A percentile compares a stretch with the other conserved stretches of the same genome.
phyloP scores from a whole-genome alignment of 2,329 filamentous ascomycete species.

The Reticulascus tulasneorum region DNA sequence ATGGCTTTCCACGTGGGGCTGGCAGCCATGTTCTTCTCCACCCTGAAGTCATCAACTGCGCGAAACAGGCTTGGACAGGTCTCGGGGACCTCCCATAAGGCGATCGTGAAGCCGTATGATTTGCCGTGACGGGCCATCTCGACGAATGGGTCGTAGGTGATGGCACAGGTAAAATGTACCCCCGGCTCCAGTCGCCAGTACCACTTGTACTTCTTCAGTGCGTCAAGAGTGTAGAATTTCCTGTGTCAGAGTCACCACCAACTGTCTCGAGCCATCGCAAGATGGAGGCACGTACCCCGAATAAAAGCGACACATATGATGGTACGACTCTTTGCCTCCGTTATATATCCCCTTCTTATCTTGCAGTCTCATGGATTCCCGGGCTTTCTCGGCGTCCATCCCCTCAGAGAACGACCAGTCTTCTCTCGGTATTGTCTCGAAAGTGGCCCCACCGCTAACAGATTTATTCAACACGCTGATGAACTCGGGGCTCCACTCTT shows the following conservation, averaged over 20 bases:
- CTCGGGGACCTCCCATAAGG: conserved; percentile 36
- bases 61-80: conserved; percentile 40
- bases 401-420: conserved; percentile 38
- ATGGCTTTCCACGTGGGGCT: conserved; percentile 36
- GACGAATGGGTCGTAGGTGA: conserved; percentile 44
- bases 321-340: conserved; percentile 33
- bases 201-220: conserved; percentile 38
- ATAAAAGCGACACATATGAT: conserved; percentile 39
- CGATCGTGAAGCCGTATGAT: conserved; percentile 40
- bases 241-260: conserved; percentile 16
- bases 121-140: conserved; percentile 40
- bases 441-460: conserved; percentile 31
- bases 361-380: conserved; percentile 27
- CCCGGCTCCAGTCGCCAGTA: conserved; percentile 44
- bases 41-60: conserved; percentile 36
- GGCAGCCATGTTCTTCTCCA: conserved; percentile 26
- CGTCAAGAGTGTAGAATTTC: conserved; percentile 39
- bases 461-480: conserved; percentile 31
- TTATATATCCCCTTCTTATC: conserved; percentile 29
- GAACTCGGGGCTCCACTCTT: conserved; percentile 36
- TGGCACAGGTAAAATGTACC: conserved; percentile 39
- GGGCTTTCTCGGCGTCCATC: conserved; percentile 25
- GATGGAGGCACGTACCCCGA: conserved; percentile 31
- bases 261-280: not conserved
- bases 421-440: conserved; percentile 35